Base-by-base conservation (phyloP, 306 rosid genomes). In the Crotalaria pallida region DNA sequence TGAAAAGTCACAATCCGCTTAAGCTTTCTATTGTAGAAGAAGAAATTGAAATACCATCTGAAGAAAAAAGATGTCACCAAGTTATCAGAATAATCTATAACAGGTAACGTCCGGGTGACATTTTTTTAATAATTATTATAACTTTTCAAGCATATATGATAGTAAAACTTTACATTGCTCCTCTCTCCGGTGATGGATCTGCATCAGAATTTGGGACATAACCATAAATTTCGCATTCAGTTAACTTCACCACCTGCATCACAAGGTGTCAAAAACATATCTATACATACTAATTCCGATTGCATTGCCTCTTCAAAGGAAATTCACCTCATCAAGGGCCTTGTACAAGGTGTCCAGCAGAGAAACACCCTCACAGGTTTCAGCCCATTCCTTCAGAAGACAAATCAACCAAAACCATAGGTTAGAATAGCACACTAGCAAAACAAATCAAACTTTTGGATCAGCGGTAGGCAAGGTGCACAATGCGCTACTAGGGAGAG, bases 11-110 rank as follows among this genome's bases (percentile, higher is more conserved):
- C 91, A 0, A 94, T 78, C 26, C 97, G 90, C 84, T 90, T 94
- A 29, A 87, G 89, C 82, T 88, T 94, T 79, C 97, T 72, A 74
- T 88, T 90, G 66, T 90, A 94, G 83, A 94, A 94, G 78, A 94
- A 87, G 87, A 91, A 91, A 73, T 83, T 91, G 82, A 88, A 94
- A 65, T 96, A 87, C 98, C 98, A 94, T 71, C 97, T 94, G 88
- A 33, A 70, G 67, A 67, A 75, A 75, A 67, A 79, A 68, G 31
- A 58, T 29, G 62, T n/a, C 22, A 29, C 18, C 11, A 8, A 34
- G 49, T 72, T 69, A 77, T 41, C 17, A 59, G 33, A 36, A 65
- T 11, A 40, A 41, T 58, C 36, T 69, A 15, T 24, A 22, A 44
- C 18, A 70, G 23, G 48, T 10, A 51, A 44, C 50, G 24, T 27